Base-by-base conservation (phyloP, 2,329 filamentous ascomycete genomes). In the Dactylellina haptotyla region DNA sequence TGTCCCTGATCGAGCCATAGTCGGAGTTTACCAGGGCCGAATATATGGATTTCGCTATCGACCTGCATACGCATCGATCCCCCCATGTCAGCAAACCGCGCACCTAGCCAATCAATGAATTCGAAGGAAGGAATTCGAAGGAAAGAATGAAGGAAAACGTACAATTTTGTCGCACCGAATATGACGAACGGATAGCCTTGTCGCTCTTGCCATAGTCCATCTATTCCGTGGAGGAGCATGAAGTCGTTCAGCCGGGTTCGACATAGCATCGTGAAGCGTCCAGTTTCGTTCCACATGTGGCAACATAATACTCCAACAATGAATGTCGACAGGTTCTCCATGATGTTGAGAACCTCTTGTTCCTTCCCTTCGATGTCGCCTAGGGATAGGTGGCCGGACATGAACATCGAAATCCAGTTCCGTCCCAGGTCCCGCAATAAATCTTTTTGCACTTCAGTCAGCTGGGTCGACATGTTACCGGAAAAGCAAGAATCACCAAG, bases 391-490 rank as follows among this genome's bases (percentile, higher is more conserved):
- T 73, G 46, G 39, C 69, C 61, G 16, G 69, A 59, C 48, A 61
- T 73, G 30, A 73, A 73, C 69, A 73, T 73, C 48, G 69, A 73
- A 50, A 73, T 73, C 69, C 69, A 73, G 23, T 73, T 73, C 61
- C 61, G 61, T 62, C 69, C 69, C 28, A 73, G 57, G 48, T 73
- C 69, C 48, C 34, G 69, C 61, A 73, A 34, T 65, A 73, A 51
- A 73, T 73, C 69, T 73, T 73, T 66, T 73, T 73, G 69, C 69
- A 73, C 61, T 9, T 73, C 69, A 66, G 69, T 73, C 69, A 73
- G 69, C 69, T 66, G 61, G 23, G 69, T 73, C 69, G 69, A 66
- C 69, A 73, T 73, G 59, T 59, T 34, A 73, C 54, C 69, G 61
- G 61, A 54, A 73, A 26, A 61, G 69, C 61, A 61, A 61, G 61